Conservation (phyloP, 1,284 basidiomycete species). For the Trametes hirsuta region DNA sequence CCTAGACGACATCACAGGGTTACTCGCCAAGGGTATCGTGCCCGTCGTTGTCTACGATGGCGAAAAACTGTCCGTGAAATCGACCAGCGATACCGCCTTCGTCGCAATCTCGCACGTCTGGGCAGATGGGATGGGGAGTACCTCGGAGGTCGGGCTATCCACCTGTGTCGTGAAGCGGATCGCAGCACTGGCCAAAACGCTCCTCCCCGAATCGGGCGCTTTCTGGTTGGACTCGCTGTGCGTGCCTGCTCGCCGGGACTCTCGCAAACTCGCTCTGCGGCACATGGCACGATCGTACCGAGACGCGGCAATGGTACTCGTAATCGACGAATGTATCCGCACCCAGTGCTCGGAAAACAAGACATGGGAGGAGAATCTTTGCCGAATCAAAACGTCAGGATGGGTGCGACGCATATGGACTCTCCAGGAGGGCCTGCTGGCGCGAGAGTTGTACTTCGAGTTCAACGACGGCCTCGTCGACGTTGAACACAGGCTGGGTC, state of each 20-base stretch:
- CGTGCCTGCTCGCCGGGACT: conserved; percentile 6
- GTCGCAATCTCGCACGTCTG: conserved; percentile 27
- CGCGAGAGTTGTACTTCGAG: conserved; percentile 8
- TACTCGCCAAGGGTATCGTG: conserved; percentile 1
- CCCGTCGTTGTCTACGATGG: conserved; percentile 8
- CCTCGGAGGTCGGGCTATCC: conserved; percentile 21
- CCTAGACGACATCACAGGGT: conserved; percentile 3
- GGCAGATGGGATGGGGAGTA: conserved; percentile 27
- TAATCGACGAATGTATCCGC: conserved; percentile 21
- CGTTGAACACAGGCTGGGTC: too few relatives aligned
- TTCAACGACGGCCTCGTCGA: too few relatives aligned
- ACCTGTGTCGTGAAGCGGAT: conserved; percentile 18
- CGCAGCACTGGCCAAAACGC: conserved; percentile 5
- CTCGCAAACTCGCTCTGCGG: conserved; percentile 15
- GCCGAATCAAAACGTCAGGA: conserved; percentile 19
- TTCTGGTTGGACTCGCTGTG: conserved; percentile 28
- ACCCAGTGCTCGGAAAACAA: conserved; percentile 3
- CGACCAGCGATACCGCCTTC: conserved; percentile 6
- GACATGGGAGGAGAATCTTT: conserved; percentile 14
- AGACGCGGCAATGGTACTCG: conserved; percentile 15
- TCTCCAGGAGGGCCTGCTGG: conserved; percentile 25
- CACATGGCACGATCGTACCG: conserved; percentile 23
- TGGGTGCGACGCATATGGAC: conserved; percentile 27
- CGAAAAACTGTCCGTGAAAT: neutral
- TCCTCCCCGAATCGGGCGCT: conserved; percentile 10